Conservation (phyloP, 306 rosid genomes). For the Boehmeria nivea region DNA sequence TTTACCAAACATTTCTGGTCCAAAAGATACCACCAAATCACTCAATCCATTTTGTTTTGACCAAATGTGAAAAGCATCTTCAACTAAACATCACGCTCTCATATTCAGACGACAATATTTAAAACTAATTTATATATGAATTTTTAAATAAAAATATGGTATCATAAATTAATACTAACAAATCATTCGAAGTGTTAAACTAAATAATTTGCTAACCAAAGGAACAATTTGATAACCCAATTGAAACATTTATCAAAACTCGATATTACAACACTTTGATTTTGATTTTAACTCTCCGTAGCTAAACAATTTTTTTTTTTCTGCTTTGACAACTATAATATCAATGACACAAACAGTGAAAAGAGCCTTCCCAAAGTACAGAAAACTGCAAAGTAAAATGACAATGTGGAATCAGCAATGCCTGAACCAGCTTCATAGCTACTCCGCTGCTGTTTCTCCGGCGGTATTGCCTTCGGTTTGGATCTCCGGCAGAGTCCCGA, state of each 20-base stretch:
- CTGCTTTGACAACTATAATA: conserved; percentile 3
- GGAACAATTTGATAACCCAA: conserved; percentile 15
- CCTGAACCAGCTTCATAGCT: conserved; percentile 21
- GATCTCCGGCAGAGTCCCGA: conserved; percentile 64
- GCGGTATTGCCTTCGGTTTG: conserved; percentile 35
- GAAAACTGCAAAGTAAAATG: conserved; percentile 15
- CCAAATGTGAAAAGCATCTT: no score
- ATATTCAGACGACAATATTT: no score
- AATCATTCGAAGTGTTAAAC: no score
- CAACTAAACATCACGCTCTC: conserved; percentile 12
- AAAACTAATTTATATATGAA: no score
- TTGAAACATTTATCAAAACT: conserved; percentile 12
- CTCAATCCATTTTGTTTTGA: no score
- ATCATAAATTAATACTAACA: no score
- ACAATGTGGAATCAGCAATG: conserved; percentile 13
- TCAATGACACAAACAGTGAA: conserved; percentile 1
- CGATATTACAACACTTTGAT: conserved; percentile 14
- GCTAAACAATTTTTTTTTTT: neutral
- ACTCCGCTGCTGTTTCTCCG: conserved; percentile 46
- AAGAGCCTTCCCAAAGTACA: conserved; percentile 11
- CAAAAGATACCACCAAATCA: neutral
- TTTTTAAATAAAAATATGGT: no score
- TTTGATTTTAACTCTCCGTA: neutral
- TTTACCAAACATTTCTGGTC: neutral
- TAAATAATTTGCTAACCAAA: no score